Base-by-base conservation (phyloP, 2,329 filamentous ascomycete genomes). In the Trichoderma koningii region DNA sequence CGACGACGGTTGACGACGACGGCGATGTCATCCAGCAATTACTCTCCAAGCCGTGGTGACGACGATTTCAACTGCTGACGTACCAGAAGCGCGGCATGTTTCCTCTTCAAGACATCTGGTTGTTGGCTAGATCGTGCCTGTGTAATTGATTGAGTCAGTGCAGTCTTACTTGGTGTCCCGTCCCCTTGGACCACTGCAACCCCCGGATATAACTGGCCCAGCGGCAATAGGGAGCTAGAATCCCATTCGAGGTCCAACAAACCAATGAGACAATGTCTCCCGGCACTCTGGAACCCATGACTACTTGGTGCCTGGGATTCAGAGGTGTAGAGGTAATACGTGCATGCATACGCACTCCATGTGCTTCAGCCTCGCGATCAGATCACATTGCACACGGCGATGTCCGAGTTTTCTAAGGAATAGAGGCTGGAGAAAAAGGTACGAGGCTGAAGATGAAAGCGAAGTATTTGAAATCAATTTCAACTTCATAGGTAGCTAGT, bases 201-300 rank as follows among this genome's bases (percentile, higher is more conserved):
- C 42, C 59, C 30, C 59, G 59, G 59, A 63, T 47, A 55, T 63
- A 63, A 63, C 26, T 55, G 59, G 59, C 38, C 41, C 26, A 7
- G 59, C 59, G 59, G 59, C 19, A 63, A 63, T 51, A 44, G 26
- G n/a, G 38, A 55, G 50, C 50, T 55, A 51, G 55, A 47, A 44
- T 63, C 19, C 21, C 28, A 47, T 12, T 21, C 10, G 44, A 44
- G 48, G 23, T 41, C 59, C 17, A 51, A 38, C 14, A 10, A 55
- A n/a, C 59, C 59, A 63, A 63, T 63, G 14, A 34, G 28, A 45
- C 7, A 5, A 23, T 5, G 14, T 34, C 30, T 1, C 38, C 42
- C 41, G 10, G 38, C 28, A 44, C 34, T 63, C 45, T 19, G 50
- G 59, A 26, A n/a, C 38, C 12, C 12, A 21, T 17, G 42, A 26